Evolutionary conservation across 768 basidiomycete genomes (phyloP).

Genomic region (Tulasnella sp.): DNA sequence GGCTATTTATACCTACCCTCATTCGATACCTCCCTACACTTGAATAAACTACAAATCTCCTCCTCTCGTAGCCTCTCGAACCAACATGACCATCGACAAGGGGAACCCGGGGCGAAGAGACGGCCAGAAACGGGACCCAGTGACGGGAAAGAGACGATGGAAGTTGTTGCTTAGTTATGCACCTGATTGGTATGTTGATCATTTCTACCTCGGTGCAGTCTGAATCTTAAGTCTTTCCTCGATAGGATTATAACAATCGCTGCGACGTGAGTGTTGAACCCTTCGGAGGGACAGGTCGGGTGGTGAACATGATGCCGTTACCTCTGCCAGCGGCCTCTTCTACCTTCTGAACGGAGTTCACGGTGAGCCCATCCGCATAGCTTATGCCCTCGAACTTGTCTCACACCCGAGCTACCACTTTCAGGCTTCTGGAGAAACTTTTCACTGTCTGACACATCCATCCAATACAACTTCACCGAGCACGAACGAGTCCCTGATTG

Average conservation of each 20-base stretch:
- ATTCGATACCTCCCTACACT: background rate
- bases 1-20: background rate
- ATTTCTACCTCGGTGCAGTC: background rate
- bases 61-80: background rate
- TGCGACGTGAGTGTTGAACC: conserved; percentile 44
- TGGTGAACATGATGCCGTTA: background rate
- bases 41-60: background rate
- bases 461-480: conserved; percentile 41
- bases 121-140: background rate
- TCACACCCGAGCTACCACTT: background rate
- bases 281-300: background rate
- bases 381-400: background rate
- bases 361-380: conserved; percentile 26
- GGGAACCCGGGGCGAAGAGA: background rate
- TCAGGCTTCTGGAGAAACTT: conserved; percentile 54
- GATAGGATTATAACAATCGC: conserved; percentile 54
- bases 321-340: conserved; percentile 40
- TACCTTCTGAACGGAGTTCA: conserved; percentile 51
- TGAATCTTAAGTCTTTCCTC: background rate
- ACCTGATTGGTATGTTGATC: conserved; percentile 57
- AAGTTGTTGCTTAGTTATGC: conserved; percentile 48
- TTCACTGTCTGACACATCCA: conserved; percentile 60
- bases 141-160: conserved; percentile 19
- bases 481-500: conserved; percentile 64
- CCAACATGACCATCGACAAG: background rate